These are phyloP conservation scores for Chaetomiaceae sp. DNA, from an alignment of 2,329 filamentous ascomycete genomes.

Conservation along the genomic window DNA sequence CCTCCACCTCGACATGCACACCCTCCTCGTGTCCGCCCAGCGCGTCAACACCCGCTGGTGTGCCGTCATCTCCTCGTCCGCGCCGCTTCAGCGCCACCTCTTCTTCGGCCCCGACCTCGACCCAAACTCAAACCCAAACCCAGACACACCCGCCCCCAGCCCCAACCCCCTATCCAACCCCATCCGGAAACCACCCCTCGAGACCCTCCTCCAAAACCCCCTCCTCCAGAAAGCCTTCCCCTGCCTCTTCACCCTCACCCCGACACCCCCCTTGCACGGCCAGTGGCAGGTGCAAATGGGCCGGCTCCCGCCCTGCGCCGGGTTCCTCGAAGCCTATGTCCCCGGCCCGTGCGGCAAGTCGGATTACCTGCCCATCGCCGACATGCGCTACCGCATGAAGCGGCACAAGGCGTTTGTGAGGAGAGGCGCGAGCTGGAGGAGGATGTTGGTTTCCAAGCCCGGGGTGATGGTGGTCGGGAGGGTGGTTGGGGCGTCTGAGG, in stretches of 20 bases:
- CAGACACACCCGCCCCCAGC: not conserved
- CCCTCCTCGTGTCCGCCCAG: constrained; percentile 11
- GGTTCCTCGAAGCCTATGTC: not conserved
- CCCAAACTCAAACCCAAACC: too few species aligned
- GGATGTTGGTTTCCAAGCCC: not conserved
- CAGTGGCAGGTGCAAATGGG: too few species aligned
- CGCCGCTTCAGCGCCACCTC: constrained; percentile 9
- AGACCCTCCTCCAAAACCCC: constrained; percentile 1
- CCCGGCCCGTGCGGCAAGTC: not conserved
- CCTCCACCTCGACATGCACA: constrained; percentile 6
- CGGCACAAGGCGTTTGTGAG: not conserved
- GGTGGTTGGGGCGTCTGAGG: too few species aligned
- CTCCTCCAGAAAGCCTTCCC: not conserved
- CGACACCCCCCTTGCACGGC: not conserved
- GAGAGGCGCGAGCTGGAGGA: not conserved
- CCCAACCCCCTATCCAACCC: not conserved
- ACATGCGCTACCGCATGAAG: not conserved
- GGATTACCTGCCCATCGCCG: not conserved
- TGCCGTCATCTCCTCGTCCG: constrained; percentile 3
- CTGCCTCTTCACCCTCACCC: constrained; percentile 1
- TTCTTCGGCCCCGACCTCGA: constrained; percentile 7
- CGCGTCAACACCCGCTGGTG: constrained; percentile 4
- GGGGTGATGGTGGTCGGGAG: not conserved
- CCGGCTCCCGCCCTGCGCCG: not conserved
- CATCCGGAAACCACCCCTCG: not conserved